Base-by-base conservation (phyloP, 441 rosid species). In the Populus hybrid region DNA sequence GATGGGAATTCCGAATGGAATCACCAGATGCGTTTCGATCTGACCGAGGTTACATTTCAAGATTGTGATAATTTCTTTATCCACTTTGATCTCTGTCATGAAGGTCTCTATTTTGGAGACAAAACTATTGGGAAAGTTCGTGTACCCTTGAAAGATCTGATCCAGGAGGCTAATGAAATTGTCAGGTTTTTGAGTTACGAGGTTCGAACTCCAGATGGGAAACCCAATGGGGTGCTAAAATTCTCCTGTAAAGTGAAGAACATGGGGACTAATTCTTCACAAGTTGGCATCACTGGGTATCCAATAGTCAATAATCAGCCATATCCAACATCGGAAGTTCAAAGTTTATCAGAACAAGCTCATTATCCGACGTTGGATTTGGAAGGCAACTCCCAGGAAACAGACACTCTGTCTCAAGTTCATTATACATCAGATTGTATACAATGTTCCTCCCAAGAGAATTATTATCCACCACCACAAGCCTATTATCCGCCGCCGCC, bases 1-100 rank as follows among this genome's bases (percentile, higher is more conserved):
- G 90, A 85, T 67, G 92, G 84, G 36, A 69, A 88, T 73, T 92
- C 92, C 0, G 92, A 89, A 69, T 89, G 94, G 94, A 84, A 88
- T 70, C 88, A 86, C 11, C 84, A 70, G 82, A 70, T 87, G 84
- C 81, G 70, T 23, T 84, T 91, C 28, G 87, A 84, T 75, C 75
- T 91, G 42, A 64, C 67, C 32, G 83, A 71, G 76, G 71, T 73
- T 30, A 11, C 75, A 23, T 59, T 64, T 57, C 70, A 34, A 7
- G 86, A 82, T 71, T 75, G 75, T 59, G 85, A 74, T 69, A 73
- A 81, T 23, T 40, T 85, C 67, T 85, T 85, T 63, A 11, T 89
- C n/a, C 85, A 80, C 9, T 83, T 86, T 40, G 88, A 87, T 76
- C 72, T 91, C 67, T 79, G 79, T 70, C 90, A 88, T 75, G 89